These are phyloP conservation scores for Fraxinus floribunda DNA, from an alignment of 305 asterid genomes.

Conservation along the genomic window DNA sequence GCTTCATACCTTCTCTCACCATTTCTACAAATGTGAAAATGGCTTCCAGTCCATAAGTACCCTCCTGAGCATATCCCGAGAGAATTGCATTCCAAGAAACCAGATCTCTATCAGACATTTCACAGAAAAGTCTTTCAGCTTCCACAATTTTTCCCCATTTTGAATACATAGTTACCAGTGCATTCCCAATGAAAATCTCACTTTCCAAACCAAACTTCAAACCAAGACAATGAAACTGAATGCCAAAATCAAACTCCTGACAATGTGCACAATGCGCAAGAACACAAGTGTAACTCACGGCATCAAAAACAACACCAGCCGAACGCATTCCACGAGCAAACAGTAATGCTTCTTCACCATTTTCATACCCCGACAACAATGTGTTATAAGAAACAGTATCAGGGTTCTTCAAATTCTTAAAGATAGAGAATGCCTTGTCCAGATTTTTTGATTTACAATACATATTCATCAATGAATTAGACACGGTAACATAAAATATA, in stretches of 20 bases:
- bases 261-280: slow-evolving; percentile 62
- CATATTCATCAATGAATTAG: slow-evolving; percentile 82
- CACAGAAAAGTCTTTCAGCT: slow-evolving; percentile 53
- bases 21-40: slow-evolving; percentile 50
- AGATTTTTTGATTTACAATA: slow-evolving; percentile 56
- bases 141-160: slow-evolving; percentile 56
- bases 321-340: slow-evolving; percentile 61
- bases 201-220: slow-evolving; percentile 50
- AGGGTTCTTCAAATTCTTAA: slow-evolving; percentile 45
- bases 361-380: slow-evolving; percentile 63
- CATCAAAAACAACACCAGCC: slow-evolving; percentile 55
- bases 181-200: slow-evolving; percentile 69
- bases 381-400: slow-evolving; percentile 81
- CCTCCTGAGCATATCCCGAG: slow-evolving; percentile 78
- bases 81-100: slow-evolving; percentile 89
- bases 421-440: slow-evolving; percentile 44
- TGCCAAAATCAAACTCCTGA: slow-evolving; percentile 54
- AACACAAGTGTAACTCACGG: slow-evolving; percentile 59
- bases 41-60: slow-evolving; percentile 48
- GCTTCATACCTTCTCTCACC: slow-evolving; percentile 48
- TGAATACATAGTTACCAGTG: slow-evolving; percentile 71
- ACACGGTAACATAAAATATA: slow-evolving; percentile 40
- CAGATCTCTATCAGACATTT: slow-evolving; percentile 57
- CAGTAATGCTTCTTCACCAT: slow-evolving; percentile 47
- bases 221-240: slow-evolving; percentile 55